phyloP scores from a whole-genome alignment of 2,329 filamentous ascomycete species.

The Whalleya microplaca region DNA sequence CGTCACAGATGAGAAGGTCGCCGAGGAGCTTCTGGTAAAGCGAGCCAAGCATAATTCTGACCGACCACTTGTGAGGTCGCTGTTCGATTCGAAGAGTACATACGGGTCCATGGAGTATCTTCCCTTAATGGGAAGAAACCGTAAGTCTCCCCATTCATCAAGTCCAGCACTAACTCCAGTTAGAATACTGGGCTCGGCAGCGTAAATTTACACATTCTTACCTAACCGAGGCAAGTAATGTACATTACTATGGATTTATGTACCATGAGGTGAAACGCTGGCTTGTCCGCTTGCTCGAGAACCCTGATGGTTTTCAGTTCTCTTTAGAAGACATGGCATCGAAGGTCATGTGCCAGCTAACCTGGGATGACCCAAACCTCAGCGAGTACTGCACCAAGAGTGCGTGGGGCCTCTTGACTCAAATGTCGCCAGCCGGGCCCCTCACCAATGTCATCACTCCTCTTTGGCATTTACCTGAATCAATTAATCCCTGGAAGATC shows the following conservation, averaged over 20 bases:
- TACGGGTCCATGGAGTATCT: conserved; percentile 60
- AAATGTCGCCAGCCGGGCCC: conserved; percentile 61
- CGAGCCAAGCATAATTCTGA: conserved; percentile 56
- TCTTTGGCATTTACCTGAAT: conserved; percentile 54
- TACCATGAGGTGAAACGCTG: conserved; percentile 58
- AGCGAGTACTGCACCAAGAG: conserved; percentile 53
- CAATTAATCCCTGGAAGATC: conserved; percentile 57
- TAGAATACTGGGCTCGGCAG: conserved; percentile 59
- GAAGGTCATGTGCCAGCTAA: conserved; percentile 59
- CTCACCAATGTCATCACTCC: conserved; percentile 61
- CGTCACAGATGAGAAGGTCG: conserved; percentile 54
- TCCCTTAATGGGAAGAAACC: conserved; percentile 59
- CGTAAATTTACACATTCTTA: conserved; percentile 56
- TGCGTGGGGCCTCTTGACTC: conserved; percentile 59
- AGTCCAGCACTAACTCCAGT: conserved; percentile 1
- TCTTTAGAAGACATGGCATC: conserved; percentile 60
- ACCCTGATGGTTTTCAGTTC: conserved; percentile 54
- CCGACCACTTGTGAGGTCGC: conserved; percentile 49
- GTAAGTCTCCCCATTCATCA: conserved; percentile 39
- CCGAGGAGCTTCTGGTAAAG: conserved; percentile 57
- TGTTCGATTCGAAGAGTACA: conserved; percentile 59
- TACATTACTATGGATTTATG: conserved; percentile 44
- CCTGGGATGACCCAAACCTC: conserved; percentile 55
- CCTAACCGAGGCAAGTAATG: conserved; percentile 45
- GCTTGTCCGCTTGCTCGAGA: conserved; percentile 50